A percentile compares a stretch with the other conserved stretches of the same genome.
phyloP scores from a whole-genome alignment of 108 stramenopile genomes.

The Skeletonema menzelii region DNA sequence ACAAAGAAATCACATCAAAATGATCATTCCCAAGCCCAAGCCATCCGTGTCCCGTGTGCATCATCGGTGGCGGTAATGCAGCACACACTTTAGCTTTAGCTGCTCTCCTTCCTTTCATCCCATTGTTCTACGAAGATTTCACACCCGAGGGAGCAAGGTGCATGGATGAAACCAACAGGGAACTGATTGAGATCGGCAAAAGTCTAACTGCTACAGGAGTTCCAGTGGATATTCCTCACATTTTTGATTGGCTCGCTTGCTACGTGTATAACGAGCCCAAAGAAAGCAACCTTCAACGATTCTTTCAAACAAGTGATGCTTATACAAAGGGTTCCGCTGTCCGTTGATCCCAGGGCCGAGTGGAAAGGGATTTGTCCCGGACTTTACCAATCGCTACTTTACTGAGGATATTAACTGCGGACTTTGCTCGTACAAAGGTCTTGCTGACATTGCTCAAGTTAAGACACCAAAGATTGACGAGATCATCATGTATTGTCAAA shows the following conservation, averaged over 20 bases:
- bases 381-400: conserved; percentile 58
- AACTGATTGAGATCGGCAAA: conserved; percentile 11
- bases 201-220: conserved; percentile 20
- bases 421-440: conserved; percentile 42
- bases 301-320: conserved; percentile 46
- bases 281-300: conserved; percentile 39
- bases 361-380: conserved; percentile 40
- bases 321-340: conserved; percentile 49
- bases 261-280: conserved; percentile 48
- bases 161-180: conserved; percentile 8
- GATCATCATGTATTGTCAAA: conserved; percentile 50
- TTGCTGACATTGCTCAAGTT: conserved; percentile 51
- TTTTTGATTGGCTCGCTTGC: conserved; percentile 42
- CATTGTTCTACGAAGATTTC: conserved; percentile 49
- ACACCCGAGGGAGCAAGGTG: conserved; percentile 24
- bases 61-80: conserved; percentile 48
- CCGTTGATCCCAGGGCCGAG: conserved; percentile 18
- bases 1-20: background rate
- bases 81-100: conserved; percentile 43
- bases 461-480: conserved; percentile 49
- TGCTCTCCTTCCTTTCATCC: conserved; percentile 15
- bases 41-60: background rate
- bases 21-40: background rate
- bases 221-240: conserved; percentile 25
- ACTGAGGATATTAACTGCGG: conserved; percentile 51